phyloP scores from a whole-genome alignment of 768 basidiomycete species.

The Mrakia gelida region DNA sequence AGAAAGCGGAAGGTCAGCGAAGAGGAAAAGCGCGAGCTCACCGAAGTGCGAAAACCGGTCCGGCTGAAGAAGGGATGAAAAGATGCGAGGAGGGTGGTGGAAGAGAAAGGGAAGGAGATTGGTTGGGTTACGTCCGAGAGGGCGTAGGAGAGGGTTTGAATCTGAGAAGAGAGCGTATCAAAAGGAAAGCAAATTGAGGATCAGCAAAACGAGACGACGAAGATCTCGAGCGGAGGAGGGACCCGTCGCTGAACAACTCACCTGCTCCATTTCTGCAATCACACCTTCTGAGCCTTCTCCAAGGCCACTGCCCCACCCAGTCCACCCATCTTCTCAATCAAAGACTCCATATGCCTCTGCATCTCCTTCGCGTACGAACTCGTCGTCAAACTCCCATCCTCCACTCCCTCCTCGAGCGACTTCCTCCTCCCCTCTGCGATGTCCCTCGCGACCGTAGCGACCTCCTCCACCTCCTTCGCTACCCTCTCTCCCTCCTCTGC shows the following conservation, averaged over 20 bases:
- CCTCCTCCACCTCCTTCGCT: neutral
- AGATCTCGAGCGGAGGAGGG: neutral
- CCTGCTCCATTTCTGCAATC: neutral
- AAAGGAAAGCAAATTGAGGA: too few species aligned
- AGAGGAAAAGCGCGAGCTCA: too few species aligned
- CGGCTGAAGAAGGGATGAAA: too few species aligned
- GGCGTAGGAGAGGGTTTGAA: too few species aligned
- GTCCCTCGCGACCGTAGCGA: neutral
- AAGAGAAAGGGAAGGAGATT: too few species aligned
- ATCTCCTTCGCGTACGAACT: conserved; percentile 6
- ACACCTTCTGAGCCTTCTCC: conserved; percentile 1
- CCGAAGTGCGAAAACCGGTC: too few species aligned
- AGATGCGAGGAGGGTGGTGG: too few species aligned
- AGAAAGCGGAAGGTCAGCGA: too few species aligned
- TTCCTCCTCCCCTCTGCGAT: neutral
- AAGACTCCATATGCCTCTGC: neutral
- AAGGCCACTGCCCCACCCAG: neutral
- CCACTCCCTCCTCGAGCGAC: neutral
- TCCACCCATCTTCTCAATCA: neutral
- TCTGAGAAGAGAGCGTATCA: too few species aligned
- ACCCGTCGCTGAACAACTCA: neutral
- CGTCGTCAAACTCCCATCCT: neutral
- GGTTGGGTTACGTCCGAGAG: too few species aligned
- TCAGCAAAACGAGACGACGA: too few species aligned
- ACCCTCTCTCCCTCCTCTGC: neutral